These are phyloP conservation scores for Cryptococcus floricola DNA, from an alignment of 1,284 basidiomycete species.

Conservation along the genomic window DNA sequence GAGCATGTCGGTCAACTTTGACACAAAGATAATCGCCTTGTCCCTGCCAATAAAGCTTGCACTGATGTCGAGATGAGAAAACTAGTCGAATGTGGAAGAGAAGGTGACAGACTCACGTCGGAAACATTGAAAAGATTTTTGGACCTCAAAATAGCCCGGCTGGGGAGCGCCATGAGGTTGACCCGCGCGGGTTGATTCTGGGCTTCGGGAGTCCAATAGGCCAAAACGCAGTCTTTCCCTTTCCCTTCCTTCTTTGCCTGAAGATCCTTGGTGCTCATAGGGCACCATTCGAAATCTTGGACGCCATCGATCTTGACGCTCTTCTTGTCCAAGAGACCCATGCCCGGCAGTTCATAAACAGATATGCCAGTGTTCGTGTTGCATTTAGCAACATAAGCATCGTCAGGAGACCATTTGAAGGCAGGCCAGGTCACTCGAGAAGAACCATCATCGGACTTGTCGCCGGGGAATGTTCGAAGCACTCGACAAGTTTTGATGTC, in stretches of 20 bases:
- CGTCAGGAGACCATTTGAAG: constrained; percentile 97
- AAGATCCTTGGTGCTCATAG: constrained; percentile 83
- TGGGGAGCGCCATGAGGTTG: constrained; percentile 84
- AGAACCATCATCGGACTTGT: constrained; percentile 47
- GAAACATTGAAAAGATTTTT: constrained; percentile 99
- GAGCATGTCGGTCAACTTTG: constrained; percentile 89
- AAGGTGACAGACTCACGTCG: constrained; percentile 60
- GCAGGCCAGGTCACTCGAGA: constrained; percentile 69
- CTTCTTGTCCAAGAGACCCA: constrained; percentile 96
- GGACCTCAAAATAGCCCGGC: constrained; percentile 76
- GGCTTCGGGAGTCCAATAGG: constrained; percentile 97
- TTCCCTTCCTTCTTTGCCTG: constrained; percentile 61
- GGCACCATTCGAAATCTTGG: constrained; percentile 98
- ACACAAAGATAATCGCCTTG: constrained; percentile 98
- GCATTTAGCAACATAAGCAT: constrained; percentile 87
- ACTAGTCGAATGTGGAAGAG: not conserved
- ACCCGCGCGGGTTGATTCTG: constrained; percentile 96
- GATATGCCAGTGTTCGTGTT: constrained; percentile 90
- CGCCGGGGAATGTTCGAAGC: constrained; percentile 82
- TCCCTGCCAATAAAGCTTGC: constrained; percentile 98
- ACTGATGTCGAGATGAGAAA: constrained; percentile 55
- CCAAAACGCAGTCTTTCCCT: constrained; percentile 81
- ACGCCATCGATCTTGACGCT: constrained; percentile 97
- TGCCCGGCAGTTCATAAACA: constrained; percentile 89
- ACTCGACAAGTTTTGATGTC: constrained; percentile 90